A percentile compares a stretch with the other conserved stretches of the same genome.
phyloP scores from a whole-genome alignment of 257 asterid genomes.

The Oldenlandia corymbosa region DNA sequence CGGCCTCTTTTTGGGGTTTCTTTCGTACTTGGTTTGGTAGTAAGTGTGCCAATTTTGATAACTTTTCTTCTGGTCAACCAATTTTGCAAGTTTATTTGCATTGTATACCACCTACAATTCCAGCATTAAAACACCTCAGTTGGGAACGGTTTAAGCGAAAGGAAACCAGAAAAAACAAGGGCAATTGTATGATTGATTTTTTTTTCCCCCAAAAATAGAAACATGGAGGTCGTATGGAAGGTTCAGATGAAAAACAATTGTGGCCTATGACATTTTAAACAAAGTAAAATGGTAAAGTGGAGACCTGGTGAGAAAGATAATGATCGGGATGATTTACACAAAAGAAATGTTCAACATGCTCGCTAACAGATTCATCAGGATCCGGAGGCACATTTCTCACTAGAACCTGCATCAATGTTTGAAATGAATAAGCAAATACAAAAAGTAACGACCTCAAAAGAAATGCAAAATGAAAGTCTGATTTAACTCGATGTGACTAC shows the following conservation, averaged over 20 bases:
- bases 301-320: slow-evolving; percentile 75
- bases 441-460: not conserved
- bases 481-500: not conserved
- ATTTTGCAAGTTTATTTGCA: slow-evolving; percentile 54
- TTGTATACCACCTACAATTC: slow-evolving; percentile 58
- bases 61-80: slow-evolving; percentile 62
- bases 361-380: slow-evolving; percentile 81
- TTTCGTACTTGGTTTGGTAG: slow-evolving; percentile 63
- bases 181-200: no score
- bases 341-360: slow-evolving; percentile 94
- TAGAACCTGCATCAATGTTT: slow-evolving; percentile 56
- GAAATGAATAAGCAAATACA: slow-evolving; percentile 1
- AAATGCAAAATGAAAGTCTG: not conserved
- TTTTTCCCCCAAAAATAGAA: not conserved
- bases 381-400: slow-evolving; percentile 95
- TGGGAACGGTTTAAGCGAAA: not conserved
- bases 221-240: not conserved
- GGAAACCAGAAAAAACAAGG: not conserved
- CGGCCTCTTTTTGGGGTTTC: slow-evolving; percentile 59
- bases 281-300: slow-evolving; percentile 5
- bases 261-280: not conserved
- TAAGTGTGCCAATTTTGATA: slow-evolving; percentile 64
- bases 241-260: no score
- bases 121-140: slow-evolving; percentile 5
- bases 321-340: slow-evolving; percentile 80